Evolutionary conservation across 2,329 filamentous ascomycete genomes (phyloP).

Genomic region (Hawksworthiomyces lignivorus): DNA sequence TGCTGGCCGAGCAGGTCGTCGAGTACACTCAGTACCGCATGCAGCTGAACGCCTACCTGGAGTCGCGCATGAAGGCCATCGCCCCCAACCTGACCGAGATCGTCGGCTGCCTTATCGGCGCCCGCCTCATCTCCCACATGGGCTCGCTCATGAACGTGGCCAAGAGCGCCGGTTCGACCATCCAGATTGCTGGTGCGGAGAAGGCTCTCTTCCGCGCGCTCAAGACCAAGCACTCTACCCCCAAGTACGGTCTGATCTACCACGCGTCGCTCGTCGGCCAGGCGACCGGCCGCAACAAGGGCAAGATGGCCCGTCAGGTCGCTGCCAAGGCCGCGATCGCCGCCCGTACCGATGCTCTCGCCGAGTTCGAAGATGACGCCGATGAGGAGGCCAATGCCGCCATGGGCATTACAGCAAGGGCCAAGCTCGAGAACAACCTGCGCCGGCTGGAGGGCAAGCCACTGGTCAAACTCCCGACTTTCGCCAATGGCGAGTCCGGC

Average conservation of each 20-base stretch:
- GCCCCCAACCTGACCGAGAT: slow-evolving; percentile 92
- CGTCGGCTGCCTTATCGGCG: slow-evolving; percentile 88
- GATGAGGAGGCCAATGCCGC: slow-evolving; percentile 86
- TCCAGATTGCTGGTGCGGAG: slow-evolving; percentile 97
- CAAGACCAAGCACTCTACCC: slow-evolving; percentile 98
- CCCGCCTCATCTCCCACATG: slow-evolving; percentile 87
- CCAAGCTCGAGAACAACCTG: slow-evolving; percentile 69
- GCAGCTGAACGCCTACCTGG: slow-evolving; percentile 81
- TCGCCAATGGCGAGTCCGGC: slow-evolving; percentile 42
- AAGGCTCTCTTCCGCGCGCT: slow-evolving; percentile 97
- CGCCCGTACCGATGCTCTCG: slow-evolving; percentile 84
- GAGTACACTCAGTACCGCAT: slow-evolving; percentile 83
- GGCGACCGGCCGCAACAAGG: slow-evolving; percentile 97
- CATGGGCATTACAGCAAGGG: slow-evolving; percentile 64
- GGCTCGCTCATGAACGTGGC: slow-evolving; percentile 91
- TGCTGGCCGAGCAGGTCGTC: slow-evolving; percentile 88
- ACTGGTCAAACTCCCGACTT: slow-evolving; percentile 46
- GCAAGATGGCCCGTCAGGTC: slow-evolving; percentile 95
- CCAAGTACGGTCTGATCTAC: slow-evolving; percentile 95
- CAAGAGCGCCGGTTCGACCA: slow-evolving; percentile 89
- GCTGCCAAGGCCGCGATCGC: slow-evolving; percentile 89
- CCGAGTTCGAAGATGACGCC: slow-evolving; percentile 65
- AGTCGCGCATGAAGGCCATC: slow-evolving; percentile 91
- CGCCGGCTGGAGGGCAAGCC: slow-evolving; percentile 85
- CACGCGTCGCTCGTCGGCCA: slow-evolving; percentile 91